Base-by-base conservation (phyloP, 306 rosid species). In the Psophocarpus tetragonolobus region DNA sequence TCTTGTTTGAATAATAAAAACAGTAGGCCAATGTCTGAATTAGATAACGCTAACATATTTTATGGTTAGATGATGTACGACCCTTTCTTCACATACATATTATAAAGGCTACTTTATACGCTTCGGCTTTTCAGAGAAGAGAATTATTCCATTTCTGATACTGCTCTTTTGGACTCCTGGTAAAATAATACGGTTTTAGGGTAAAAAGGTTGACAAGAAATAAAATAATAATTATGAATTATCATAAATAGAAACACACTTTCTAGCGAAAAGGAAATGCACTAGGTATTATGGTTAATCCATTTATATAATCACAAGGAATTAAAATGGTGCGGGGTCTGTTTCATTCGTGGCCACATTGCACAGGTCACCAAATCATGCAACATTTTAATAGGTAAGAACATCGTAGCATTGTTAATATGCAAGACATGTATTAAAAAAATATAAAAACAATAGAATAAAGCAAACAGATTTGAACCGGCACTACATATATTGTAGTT, bases 41-140 rank as follows among this genome's bases (percentile, higher is more conserved):
- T 27, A 51, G 36, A 74, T 58, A 5, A 27, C 13, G 76, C 64
- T 74, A 21, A 69, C 64, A 42, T 80, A 53, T 62, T 63, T 20
- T 54, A 18, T 67, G 64, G 26, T 66, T 9, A 51, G 75, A 42
- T 66, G 75, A 42, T 66, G 38, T 75, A 72, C 15, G 69, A 73
- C 79, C 80, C 83, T 87, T 81, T 83, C 67, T 54, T 32, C 65
- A 64, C 79, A 44, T 6, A 44, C 26, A 51, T 6, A 32, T 23
- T 75, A 50, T 58, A 68, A 56, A 54, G 70, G 57, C 69, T 65
- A 47, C 74, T 63, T 73, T 68, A 63, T 74, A 24, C 58, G 66
- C 69, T 75, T 72, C 62, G 54, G 69, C 84, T 81, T 81, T 84
- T 77, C 62, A 58, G 44, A 61, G 74, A 79, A 82, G 50, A 61